phyloP scores from a whole-genome alignment of 2,329 filamentous ascomycete genomes.

The Ophiocordyceps unilateralis region DNA sequence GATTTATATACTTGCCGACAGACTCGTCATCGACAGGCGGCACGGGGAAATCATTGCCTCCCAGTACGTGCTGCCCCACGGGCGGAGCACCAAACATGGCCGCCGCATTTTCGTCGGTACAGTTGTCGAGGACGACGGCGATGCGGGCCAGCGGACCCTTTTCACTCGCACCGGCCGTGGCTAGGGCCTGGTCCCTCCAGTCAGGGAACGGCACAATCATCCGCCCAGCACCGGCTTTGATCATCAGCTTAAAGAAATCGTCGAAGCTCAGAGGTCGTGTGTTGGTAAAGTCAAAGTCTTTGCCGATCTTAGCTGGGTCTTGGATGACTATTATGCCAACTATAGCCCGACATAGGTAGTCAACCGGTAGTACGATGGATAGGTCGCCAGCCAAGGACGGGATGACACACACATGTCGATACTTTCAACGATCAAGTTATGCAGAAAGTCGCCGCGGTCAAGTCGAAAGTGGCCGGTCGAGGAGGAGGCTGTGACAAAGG shows the following conservation, averaged over 20 bases:
- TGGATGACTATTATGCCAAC: too few species aligned
- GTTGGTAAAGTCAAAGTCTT: too few species aligned
- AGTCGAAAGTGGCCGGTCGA: slow-evolving; percentile 5
- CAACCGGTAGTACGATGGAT: slow-evolving; percentile 4
- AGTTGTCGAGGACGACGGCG: not conserved
- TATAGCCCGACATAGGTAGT: slow-evolving; percentile 4
- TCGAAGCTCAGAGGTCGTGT: too few species aligned
- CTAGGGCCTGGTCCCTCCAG: not conserved
- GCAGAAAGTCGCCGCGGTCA: slow-evolving; percentile 5
- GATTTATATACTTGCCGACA: too few species aligned
- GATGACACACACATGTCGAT: slow-evolving; percentile 3
- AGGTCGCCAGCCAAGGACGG: not conserved
- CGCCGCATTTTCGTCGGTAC: not conserved
- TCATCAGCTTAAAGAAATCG: too few species aligned
- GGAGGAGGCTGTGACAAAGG: slow-evolving; percentile 4
- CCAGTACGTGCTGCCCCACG: too few species aligned
- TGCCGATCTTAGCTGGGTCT: too few species aligned
- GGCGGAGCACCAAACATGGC: too few species aligned
- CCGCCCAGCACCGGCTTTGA: too few species aligned
- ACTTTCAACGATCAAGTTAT: slow-evolving; percentile 5
- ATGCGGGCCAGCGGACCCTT: not conserved
- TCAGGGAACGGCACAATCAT: not conserved
- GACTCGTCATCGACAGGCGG: too few species aligned
- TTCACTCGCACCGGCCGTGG: not conserved
- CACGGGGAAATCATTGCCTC: too few species aligned